A percentile compares a stretch with the other conserved stretches of the same genome.
phyloP scores from a whole-genome alignment of 495 filamentous ascomycete species.

The Lepraria neglecta region DNA sequence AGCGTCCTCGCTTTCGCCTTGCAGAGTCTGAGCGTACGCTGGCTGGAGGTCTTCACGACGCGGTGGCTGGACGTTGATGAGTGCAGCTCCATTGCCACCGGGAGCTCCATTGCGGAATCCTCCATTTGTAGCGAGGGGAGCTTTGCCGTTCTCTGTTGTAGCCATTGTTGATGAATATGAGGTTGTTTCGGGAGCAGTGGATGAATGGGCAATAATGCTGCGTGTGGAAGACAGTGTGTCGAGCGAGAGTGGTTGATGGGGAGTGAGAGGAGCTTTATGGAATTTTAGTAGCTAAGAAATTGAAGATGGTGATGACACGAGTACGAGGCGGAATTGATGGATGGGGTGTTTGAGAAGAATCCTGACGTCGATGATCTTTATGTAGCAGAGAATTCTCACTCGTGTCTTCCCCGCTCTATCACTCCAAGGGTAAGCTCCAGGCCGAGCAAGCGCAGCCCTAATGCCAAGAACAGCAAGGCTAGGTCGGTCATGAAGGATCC shows the following conservation, averaged over 20 bases:
- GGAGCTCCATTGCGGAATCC: conserved; percentile 19
- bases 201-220: conserved; percentile 16
- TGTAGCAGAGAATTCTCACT: neutral
- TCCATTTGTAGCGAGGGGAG: conserved; percentile 29
- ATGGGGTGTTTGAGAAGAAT: neutral
- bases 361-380: conserved; percentile 18
- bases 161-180: conserved; percentile 19
- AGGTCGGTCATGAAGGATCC: neutral
- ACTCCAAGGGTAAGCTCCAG: too few relatives aligned
- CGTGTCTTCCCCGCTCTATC: neutral
- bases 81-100: conserved; percentile 15
- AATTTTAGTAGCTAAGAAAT: neutral
- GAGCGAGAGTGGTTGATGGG: neutral
- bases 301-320: conserved; percentile 14
- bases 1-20: conserved; percentile 59
- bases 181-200: conserved; percentile 4
- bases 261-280: neutral
- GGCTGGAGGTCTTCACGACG: conserved; percentile 79
- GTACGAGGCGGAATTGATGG: conserved; percentile 5
- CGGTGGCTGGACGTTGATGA: conserved; percentile 78
- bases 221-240: conserved; percentile 23
- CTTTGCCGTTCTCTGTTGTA: conserved; percentile 38
- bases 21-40: conserved; percentile 71
- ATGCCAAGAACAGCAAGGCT: conserved; percentile 18
- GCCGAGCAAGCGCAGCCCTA: conserved; percentile 14